Base-by-base conservation (phyloP, 2,329 filamentous ascomycete species). In the Colletotrichum eremochloae region DNA sequence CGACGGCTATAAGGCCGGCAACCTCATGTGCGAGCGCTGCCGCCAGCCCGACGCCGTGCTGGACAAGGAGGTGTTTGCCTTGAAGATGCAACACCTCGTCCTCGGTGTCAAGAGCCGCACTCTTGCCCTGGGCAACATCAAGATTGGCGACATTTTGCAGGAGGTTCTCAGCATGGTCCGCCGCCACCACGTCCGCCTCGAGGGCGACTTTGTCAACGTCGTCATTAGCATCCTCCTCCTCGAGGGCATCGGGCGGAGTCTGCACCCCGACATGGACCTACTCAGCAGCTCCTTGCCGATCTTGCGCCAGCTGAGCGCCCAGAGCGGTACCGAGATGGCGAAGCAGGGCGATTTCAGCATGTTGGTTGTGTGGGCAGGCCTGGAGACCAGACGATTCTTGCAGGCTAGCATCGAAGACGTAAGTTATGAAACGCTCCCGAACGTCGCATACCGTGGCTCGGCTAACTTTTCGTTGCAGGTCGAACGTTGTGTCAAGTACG, bases 141-240 rank as follows among this genome's bases (percentile, higher is more conserved):
- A 95, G 84, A 98, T 99, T 74, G 96, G 96, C 14, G 96, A 99
- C 77, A 95, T 99, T 29, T 83, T 99, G 40, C 95, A 96, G 78
- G 90, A 97, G 76, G 96, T 98, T 0, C 86, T 99, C 56, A 88
- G 88, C 71, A 98, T 99, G 95, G 96, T 99, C 40, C 90, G 96
- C 67, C 85, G 87, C 12, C 96, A 99, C 80, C 96, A 99, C 79
- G 96, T 99, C 5, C 89, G 96, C 11, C 88, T 99, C 63, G 96
- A 99, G 82, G 96, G 96, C 11, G 96, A 99, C 80, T 99, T 98
- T 79, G 95, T 99, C 79, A 99, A 99, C 79, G 96, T 99, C 5
- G 96, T 99, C 40, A 92, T 99, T 71, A 97, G 94, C 72, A 98
- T 98, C 65, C 84, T 99, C 44, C 87, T 99, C 2, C 87, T 99